These are phyloP conservation scores for Saccharomycopsis capsularis DNA, from an alignment of 805 yeast genomes.

Conservation along the genomic window DNA sequence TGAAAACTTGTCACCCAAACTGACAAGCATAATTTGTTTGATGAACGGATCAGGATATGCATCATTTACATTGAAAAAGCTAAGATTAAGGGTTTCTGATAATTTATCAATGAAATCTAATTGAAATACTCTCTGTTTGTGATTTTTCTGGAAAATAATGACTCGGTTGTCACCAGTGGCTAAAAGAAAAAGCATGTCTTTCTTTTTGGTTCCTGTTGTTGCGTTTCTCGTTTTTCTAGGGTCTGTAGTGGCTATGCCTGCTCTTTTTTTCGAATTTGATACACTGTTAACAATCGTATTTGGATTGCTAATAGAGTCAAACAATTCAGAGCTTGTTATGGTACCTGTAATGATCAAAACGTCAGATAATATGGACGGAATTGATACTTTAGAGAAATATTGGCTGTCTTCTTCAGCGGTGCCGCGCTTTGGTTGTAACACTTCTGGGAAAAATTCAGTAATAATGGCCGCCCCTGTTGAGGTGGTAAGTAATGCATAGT, in stretches of 20 bases:
- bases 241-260: not conserved
- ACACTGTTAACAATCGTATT: slow-evolving; percentile 9
- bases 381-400: slow-evolving; percentile 8
- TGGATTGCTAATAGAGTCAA: slow-evolving; percentile 5
- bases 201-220: slow-evolving; percentile 15
- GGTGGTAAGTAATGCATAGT: slow-evolving; percentile 18
- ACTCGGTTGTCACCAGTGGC: slow-evolving; percentile 67
- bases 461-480: slow-evolving; percentile 16
- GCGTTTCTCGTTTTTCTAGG: not conserved
- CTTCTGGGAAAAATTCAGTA: slow-evolving; percentile 14
- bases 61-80: slow-evolving; percentile 20
- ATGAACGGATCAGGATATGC: slow-evolving; percentile 31
- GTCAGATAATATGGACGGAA: slow-evolving; percentile 19
- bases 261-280: slow-evolving; percentile 7
- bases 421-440: slow-evolving; percentile 12
- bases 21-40: slow-evolving; percentile 58
- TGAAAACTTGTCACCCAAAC: slow-evolving; percentile 50
- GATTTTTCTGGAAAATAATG: slow-evolving; percentile 52
- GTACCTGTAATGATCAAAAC: slow-evolving; percentile 18
- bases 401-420: slow-evolving; percentile 16
- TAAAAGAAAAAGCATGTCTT: slow-evolving; percentile 16
- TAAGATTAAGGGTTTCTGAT: slow-evolving; percentile 25
- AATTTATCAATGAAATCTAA: slow-evolving; percentile 33
- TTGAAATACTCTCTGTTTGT: slow-evolving; percentile 34
- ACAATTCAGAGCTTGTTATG: slow-evolving; percentile 9